A percentile compares a stretch with the other conserved stretches of the same genome.
These are phyloP conservation scores for Pistacia integerrima DNA, from an alignment of 345 rosid species.

Conservation along the genomic window DNA sequence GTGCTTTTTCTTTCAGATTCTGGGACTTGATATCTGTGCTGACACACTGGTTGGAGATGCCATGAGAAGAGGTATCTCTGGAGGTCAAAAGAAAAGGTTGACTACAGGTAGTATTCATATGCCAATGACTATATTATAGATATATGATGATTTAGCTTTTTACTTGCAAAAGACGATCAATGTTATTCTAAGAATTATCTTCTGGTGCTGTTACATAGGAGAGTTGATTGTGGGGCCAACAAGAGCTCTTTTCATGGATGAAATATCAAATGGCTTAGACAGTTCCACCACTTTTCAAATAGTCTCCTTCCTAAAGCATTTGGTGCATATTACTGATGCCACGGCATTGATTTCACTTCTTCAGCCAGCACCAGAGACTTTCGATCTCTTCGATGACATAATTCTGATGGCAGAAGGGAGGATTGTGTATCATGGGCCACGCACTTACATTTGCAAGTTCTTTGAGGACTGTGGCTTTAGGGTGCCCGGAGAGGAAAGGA, in stretches of 20 bases:
- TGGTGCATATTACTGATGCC: constrained; percentile 42
- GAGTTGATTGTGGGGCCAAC: constrained; percentile 57
- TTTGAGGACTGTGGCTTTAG: constrained; percentile 41
- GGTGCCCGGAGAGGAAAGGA: constrained; percentile 48
- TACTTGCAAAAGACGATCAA: not conserved
- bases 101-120: constrained; percentile 31
- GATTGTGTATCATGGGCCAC: constrained; percentile 48
- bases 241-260: constrained; percentile 56
- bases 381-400: constrained; percentile 50
- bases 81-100: constrained; percentile 47
- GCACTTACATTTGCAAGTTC: constrained; percentile 31
- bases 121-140: not conserved
- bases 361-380: constrained; percentile 53
- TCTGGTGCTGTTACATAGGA: constrained; percentile 24
- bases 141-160: not conserved
- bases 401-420: constrained; percentile 48
- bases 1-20: constrained; percentile 30
- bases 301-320: constrained; percentile 44
- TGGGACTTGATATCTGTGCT: constrained; percentile 39
- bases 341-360: constrained; percentile 38
- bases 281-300: constrained; percentile 52
- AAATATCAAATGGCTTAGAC: constrained; percentile 56
- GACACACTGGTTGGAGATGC: constrained; percentile 28
- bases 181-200: not conserved
- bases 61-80: constrained; percentile 43